Base-by-base conservation (phyloP, 805 yeast genomes). In the Teunomyces tritomae region DNA sequence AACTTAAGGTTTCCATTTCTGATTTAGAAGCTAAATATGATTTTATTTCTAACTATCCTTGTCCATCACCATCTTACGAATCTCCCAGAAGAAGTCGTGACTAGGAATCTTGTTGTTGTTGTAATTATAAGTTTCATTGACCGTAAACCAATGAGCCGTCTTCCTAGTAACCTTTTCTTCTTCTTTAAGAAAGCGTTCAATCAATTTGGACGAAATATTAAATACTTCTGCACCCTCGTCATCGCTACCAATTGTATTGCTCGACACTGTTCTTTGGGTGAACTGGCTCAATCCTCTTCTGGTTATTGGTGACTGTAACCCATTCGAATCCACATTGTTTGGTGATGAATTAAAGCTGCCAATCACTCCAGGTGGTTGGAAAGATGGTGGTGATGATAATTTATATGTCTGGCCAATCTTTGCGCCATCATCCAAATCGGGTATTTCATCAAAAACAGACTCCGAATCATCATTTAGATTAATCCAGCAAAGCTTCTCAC, bases 401-500 rank as follows among this genome's bases (percentile, higher is more conserved):
- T 32, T 39, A 39, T 39, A 48, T 2, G 29, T 26, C 14, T 27
- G 29, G 10, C 28, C 28, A 27, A 14, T 34, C 33, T 43, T 37
- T 27, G 14, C 36, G n/a, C 14, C 50, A 13, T 55, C 60, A 4
- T 55, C 62, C 37, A 71, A 61, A 52, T 79, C 84, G 7, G 79
- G 80, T 44, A 80, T 64, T 39, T 74, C 81, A 34, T 68, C 74
- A 52, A 82, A 79, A 3, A 82, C 78, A 33, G 59, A 46, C 28
- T 64, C 67, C 4, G 74, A 77, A 1, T 61, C 60, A 29, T 61
- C 60, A 28, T 63, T 67, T 37, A 75, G 51, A 52, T 77, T 79
- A n/a, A 82, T 71, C 89, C 89, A 84, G 49, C 80, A 60, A 60
- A 82, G 60, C 33, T 76, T 75, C 27, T 75, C 78, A 8, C 78